Base-by-base conservation (phyloP, 2,329 filamentous ascomycete species). In the Aspergillus bombycis region DNA sequence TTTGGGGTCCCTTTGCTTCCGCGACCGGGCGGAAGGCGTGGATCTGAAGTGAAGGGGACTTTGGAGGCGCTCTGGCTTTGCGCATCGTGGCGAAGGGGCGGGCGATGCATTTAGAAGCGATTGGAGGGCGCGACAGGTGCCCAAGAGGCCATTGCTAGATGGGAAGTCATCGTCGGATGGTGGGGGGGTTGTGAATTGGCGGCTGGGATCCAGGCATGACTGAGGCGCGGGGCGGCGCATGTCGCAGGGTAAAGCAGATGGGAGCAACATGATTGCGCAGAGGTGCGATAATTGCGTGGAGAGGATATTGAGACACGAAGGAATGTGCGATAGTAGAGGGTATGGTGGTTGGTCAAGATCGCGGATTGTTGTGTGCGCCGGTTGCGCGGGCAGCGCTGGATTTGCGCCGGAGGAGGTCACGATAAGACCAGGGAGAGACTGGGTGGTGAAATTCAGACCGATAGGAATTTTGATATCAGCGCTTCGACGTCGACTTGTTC, bases 231-330 rank as follows among this genome's bases (percentile, higher is more conserved):
- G 72, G 66, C 73, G 77, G 66, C 75, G 75, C 70, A 73, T 70
- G 66, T 82, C 80, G 76, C 80, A 82, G 62, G 79, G 71, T 57
- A 82, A 71, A 36, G 80, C 80, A 10, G 80, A 82, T 62, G 80
- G 80, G 62, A 82, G 79, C 55, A 82, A 69, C 80, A 82, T 80
- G 41, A 45, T 75, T 68, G 66, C 60, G 65, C 57, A 38, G 34
- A 34, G 34, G 45, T 36, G 38, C 16, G 32, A 52, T 19, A 14
- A 34, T 53, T 56, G 14, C 8, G 46, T 53, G n/a, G 41, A 38
- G 26, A 54, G 55, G 32, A 56, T n/a, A 28, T 48, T 48, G 38
- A 36, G 41, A 30, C 26, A 54, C 32, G 46, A 56, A 36, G 34
- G 62, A 65, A 57, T 26, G 66, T 60, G 53, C 62, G 38, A 60